phyloP scores from a whole-genome alignment of 306 rosid species.

The Trifolium subterraneum region DNA sequence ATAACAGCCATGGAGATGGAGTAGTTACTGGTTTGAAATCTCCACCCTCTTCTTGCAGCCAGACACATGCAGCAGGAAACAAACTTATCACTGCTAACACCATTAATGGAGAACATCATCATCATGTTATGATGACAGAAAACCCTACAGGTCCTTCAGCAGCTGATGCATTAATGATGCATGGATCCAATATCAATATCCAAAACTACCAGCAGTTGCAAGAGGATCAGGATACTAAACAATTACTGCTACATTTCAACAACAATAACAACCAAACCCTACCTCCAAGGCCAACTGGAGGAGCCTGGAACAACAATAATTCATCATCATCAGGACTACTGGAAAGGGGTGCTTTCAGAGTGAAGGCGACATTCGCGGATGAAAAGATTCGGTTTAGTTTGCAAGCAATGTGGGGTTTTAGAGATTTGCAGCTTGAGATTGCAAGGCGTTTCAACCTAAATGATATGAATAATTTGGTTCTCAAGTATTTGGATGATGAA shows the following conservation, averaged over 20 bases:
- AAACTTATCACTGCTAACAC: not conserved
- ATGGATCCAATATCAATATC: slow-evolving; percentile 22
- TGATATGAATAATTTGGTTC: slow-evolving; percentile 45
- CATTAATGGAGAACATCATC: not conserved
- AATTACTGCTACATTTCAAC: slow-evolving; percentile 21
- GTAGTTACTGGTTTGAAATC: slow-evolving; percentile 41
- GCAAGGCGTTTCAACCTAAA: slow-evolving; percentile 56
- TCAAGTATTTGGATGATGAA: slow-evolving; percentile 63
- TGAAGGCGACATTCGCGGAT: slow-evolving; percentile 63
- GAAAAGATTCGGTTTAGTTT: slow-evolving; percentile 60
- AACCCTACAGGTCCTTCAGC: slow-evolving; percentile 25
- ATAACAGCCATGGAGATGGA: slow-evolving; percentile 36
- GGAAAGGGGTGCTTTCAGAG: slow-evolving; percentile 46
- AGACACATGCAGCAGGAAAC: slow-evolving; percentile 41
- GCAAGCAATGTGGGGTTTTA: slow-evolving; percentile 51
- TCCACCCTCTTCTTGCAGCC: slow-evolving; percentile 50
- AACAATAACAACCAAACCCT: slow-evolving; percentile 24
- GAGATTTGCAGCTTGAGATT: slow-evolving; percentile 61
- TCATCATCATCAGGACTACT: not conserved
- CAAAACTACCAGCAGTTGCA: not conserved
- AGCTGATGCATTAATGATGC: slow-evolving; percentile 1
- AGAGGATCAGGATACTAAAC: slow-evolving; percentile 46
- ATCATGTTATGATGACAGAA: slow-evolving; percentile 45
- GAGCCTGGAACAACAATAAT: slow-evolving; percentile 11
- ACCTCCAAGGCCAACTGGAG: slow-evolving; percentile 28